A percentile compares a stretch with the other conserved stretches of the same genome.
phyloP scores from a whole-genome alignment of 2,329 filamentous ascomycete genomes.

The Trichoderma semiorbis region DNA sequence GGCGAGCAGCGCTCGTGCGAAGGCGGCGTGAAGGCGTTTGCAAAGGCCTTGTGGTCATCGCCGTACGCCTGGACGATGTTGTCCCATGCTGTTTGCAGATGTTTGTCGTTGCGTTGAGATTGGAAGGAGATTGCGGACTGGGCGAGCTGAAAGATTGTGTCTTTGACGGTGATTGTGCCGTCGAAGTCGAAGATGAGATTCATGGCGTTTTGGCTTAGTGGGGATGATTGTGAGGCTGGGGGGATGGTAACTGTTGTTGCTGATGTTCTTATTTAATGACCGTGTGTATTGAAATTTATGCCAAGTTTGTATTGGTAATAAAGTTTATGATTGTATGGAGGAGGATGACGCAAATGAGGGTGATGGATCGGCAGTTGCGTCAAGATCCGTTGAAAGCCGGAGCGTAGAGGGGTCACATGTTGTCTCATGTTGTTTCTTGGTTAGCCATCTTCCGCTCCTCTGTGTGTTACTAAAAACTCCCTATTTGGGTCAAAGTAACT shows the following conservation, averaged over 20 bases:
- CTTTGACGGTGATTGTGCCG: constrained; percentile 53
- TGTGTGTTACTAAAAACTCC: not conserved
- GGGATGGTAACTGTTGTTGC: not conserved
- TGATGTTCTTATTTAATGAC: not conserved
- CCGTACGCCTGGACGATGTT: constrained; percentile 45
- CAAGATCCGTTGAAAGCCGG: not conserved
- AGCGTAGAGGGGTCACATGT: not conserved
- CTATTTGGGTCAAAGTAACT: not conserved
- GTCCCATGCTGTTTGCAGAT: constrained; percentile 42
- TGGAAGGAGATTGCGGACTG: constrained; percentile 40
- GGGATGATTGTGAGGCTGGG: not conserved
- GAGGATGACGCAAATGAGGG: not conserved
- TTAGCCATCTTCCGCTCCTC: not conserved
- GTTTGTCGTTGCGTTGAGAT: constrained; percentile 22
- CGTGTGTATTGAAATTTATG: not conserved
- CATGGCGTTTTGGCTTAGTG: constrained; percentile 26
- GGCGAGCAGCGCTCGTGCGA: constrained; percentile 34
- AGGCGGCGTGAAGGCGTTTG: constrained; percentile 31
- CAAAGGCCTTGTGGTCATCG: constrained; percentile 40
- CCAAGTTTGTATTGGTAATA: not conserved
- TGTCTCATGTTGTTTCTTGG: not conserved
- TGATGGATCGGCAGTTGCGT: not conserved
- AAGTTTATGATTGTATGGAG: not conserved
- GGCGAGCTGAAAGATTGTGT: constrained; percentile 51
- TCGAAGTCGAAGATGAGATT: constrained; percentile 57